phyloP scores from a whole-genome alignment of 106 monocot genomes.

The Cymbidium sinense region DNA sequence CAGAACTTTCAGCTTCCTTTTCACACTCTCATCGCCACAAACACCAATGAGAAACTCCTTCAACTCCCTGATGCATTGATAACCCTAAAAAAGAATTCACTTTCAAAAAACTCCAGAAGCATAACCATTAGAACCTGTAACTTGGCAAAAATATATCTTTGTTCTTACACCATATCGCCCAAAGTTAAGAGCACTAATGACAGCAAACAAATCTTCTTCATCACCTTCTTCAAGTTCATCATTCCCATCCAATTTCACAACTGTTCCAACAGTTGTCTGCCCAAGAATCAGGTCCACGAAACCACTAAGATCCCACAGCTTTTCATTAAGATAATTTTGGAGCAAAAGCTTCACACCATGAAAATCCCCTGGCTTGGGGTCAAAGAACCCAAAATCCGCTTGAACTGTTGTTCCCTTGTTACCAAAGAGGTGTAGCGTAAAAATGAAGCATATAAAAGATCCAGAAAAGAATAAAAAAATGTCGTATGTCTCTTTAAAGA shows the following conservation, averaged over 20 bases:
- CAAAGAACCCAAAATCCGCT: constrained; percentile 92
- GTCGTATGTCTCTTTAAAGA: not conserved
- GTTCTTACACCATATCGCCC: constrained; percentile 61
- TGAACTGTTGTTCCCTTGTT: constrained; percentile 41
- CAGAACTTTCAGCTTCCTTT: constrained; percentile 34
- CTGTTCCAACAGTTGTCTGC: constrained; percentile 90
- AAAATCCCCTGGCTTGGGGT: constrained; percentile 81
- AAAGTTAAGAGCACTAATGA: constrained; percentile 73
- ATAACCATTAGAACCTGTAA: not conserved
- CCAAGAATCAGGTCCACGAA: constrained; percentile 86
- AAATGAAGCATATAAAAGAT: not conserved
- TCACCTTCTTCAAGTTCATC: constrained; percentile 29
- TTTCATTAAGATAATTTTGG: constrained; percentile 52
- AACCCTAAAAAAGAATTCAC: constrained; percentile 22
- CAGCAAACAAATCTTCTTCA: constrained; percentile 54
- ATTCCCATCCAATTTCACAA: constrained; percentile 52
- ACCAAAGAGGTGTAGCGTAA: not conserved
- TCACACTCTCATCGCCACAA: constrained; percentile 38
- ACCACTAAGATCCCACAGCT: constrained; percentile 69
- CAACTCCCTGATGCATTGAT: constrained; percentile 56
- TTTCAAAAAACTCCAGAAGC: not conserved
- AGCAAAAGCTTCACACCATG: constrained; percentile 72
- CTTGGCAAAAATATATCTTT: not conserved
- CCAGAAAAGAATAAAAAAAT: not conserved
- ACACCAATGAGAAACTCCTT: constrained; percentile 45